phyloP scores from a whole-genome alignment of 177 flowering plant genomes.

The Vitis hybrid region DNA sequence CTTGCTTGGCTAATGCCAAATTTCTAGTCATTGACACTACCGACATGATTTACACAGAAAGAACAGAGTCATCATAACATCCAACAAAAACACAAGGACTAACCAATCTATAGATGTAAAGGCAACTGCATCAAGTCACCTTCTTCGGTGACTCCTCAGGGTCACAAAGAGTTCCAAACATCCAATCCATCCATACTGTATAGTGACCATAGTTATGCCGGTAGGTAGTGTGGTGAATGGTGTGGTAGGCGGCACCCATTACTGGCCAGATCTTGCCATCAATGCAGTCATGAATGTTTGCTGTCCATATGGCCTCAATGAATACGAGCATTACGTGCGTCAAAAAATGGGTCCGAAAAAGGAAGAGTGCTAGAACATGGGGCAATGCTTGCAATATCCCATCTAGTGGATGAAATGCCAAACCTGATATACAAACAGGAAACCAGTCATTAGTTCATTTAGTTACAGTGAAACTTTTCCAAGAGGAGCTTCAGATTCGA shows the following conservation, averaged over 20 bases:
- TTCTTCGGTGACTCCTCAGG: slow-evolving; percentile 50
- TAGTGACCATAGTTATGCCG: slow-evolving; percentile 93
- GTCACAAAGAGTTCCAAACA: slow-evolving; percentile 88
- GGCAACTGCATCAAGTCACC: slow-evolving; percentile 19
- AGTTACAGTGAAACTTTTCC: too few species aligned
- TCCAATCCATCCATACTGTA: slow-evolving; percentile 96
- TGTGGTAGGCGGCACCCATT: slow-evolving; percentile 98
- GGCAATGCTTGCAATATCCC: slow-evolving; percentile 93
- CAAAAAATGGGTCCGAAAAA: slow-evolving; percentile 77
- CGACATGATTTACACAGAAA: slow-evolving; percentile 13
- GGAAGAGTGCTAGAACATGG: slow-evolving; percentile 71
- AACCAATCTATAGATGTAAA: background rate
- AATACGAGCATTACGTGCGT: slow-evolving; percentile 74
- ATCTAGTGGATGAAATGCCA: slow-evolving; percentile 94
- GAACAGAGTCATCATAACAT: background rate
- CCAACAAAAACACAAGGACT: background rate
- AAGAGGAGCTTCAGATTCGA: background rate
- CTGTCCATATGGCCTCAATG: slow-evolving; percentile 84
- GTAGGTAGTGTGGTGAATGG: slow-evolving; percentile 94
- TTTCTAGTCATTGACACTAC: slow-evolving; percentile 1
- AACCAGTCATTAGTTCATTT: background rate
- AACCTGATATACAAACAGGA: slow-evolving; percentile 42
- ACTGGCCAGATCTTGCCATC: slow-evolving; percentile 93
- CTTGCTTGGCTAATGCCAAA: background rate
- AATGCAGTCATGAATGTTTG: slow-evolving; percentile 95